A percentile compares a stretch with the other conserved stretches of the same genome.
Conservation (phyloP, 225 moss, liverwort and hornwort species). For the Sphagnum contortum region DNA sequence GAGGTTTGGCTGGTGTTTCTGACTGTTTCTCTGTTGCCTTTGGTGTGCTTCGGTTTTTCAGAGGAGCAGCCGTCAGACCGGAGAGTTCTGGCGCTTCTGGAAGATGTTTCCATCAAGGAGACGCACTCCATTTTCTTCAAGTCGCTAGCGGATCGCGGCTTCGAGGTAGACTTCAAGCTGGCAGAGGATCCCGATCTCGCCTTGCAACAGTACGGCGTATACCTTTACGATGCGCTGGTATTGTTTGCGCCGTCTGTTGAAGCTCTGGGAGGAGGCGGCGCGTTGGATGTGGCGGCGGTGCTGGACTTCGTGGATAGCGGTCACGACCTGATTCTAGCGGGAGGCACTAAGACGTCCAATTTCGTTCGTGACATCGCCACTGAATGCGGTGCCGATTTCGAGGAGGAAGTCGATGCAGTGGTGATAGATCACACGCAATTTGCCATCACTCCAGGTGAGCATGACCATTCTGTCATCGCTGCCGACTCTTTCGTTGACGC, state of each 20-base stretch:
- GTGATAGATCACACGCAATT: conserved; percentile 87
- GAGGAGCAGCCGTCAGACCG: conserved; percentile 71
- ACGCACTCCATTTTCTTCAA: conserved; percentile 82
- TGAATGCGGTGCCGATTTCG: conserved; percentile 96
- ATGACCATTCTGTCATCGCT: conserved; percentile 79
- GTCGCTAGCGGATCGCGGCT: conserved; percentile 68
- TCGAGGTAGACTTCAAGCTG: conserved; percentile 77
- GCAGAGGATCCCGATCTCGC: conserved; percentile 70
- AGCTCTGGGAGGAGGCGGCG: conserved; percentile 78
- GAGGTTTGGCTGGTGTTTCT: conserved; percentile 17
- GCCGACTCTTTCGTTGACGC: conserved; percentile 63
- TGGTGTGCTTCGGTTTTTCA: conserved; percentile 46
- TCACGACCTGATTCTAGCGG: conserved; percentile 90
- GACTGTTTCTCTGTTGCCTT: conserved; percentile 33
- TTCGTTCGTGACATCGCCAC: conserved; percentile 85
- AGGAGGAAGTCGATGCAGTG: conserved; percentile 48
- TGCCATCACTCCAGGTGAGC: conserved; percentile 48
- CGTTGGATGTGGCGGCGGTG: conserved; percentile 58
- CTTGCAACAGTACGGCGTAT: conserved; percentile 74
- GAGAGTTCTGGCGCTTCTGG: conserved; percentile 71
- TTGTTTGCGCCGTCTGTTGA: conserved; percentile 88
- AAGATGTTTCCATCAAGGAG: conserved; percentile 54
- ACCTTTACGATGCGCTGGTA: conserved; percentile 82
- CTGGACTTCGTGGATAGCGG: conserved; percentile 89
- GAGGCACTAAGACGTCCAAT: conserved; percentile 72